These are phyloP conservation scores for Hyphodiscus hymeniophilus DNA, from an alignment of 495 filamentous ascomycete species.

Conservation along the genomic window DNA sequence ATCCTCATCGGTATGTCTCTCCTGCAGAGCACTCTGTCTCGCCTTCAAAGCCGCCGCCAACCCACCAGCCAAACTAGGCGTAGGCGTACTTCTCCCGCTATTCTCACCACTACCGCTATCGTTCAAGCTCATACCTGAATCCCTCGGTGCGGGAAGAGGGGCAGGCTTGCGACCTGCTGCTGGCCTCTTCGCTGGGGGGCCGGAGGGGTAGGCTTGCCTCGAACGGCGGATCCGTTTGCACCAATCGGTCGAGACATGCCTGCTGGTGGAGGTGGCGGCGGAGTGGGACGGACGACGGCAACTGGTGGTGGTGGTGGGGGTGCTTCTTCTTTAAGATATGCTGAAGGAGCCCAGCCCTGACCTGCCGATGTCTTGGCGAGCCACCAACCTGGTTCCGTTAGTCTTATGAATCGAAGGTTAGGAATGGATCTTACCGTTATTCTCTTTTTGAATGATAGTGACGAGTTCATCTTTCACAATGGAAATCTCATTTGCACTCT, in stretches of 20 bases:
- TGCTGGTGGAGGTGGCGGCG: conserved; percentile 45
- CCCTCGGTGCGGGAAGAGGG: conserved; percentile 53
- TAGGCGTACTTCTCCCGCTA: conserved; percentile 60
- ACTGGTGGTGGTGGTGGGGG: conserved; percentile 45
- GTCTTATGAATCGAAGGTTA: conserved; percentile 3
- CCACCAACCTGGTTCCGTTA: conserved; percentile 75
- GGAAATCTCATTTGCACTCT: conserved; percentile 69
- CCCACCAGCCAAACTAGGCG: conserved; percentile 68
- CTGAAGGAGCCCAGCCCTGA: conserved; percentile 88
- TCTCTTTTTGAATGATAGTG: conserved; percentile 79
- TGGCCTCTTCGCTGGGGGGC: conserved; percentile 82
- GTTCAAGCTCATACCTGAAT: conserved; percentile 67
- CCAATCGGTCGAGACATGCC: conserved; percentile 40
- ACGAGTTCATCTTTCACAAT: conserved; percentile 72
- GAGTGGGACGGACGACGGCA: conserved; percentile 43
- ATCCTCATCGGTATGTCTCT: conserved; percentile 64
- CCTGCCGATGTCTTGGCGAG: conserved; percentile 62
- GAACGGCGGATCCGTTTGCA: conserved; percentile 40
- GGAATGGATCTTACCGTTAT: conserved; percentile 60
- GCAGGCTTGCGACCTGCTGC: conserved; percentile 57
- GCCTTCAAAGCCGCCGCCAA: conserved; percentile 75
- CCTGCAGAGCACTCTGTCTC: conserved; percentile 49
- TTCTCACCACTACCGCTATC: conserved; percentile 57
- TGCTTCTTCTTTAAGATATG: conserved; percentile 80
- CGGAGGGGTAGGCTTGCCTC: conserved; percentile 63